These are phyloP conservation scores for Cystobasidium slooffiae DNA, from an alignment of 1,284 basidiomycete species.

Conservation along the genomic window DNA sequence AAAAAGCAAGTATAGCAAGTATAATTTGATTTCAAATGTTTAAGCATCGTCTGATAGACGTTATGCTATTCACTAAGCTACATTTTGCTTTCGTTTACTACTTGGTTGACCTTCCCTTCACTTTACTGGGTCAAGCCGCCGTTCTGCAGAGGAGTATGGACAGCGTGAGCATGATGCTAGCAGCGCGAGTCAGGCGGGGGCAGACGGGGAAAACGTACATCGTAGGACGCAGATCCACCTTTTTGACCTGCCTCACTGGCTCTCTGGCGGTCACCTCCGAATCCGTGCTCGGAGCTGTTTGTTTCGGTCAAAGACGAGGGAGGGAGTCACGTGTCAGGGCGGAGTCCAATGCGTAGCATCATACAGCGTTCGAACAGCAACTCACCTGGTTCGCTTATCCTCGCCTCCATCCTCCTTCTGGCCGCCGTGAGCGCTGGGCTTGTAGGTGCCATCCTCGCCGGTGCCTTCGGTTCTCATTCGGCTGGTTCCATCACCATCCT, in stretches of 20 bases:
- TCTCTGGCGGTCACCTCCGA: conserved; percentile 39
- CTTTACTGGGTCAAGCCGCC: conserved; percentile 20
- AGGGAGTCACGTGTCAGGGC: background rate
- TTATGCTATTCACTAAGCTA: background rate
- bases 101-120: background rate
- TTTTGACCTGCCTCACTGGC: conserved; percentile 42
- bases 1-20: background rate
- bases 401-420: conserved; percentile 57
- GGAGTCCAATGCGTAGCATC: background rate
- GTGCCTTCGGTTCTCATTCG: conserved; percentile 54
- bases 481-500: conserved; percentile 55
- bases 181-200: no score
- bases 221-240: conserved; percentile 37
- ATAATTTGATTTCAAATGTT: background rate
- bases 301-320: background rate
- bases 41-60: no score
- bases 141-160: background rate
- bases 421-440: conserved; percentile 55
- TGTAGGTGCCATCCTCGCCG: conserved; percentile 54
- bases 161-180: background rate
- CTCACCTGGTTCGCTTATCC: conserved; percentile 24
- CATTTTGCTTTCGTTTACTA: background rate
- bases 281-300: conserved; percentile 42
- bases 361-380: background rate
- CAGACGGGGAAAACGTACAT: conserved; percentile 18